Percentiles rank a stretch among this genome's conserved stretches.
Evolutionary conservation across 345 rosid genomes (phyloP).

Genomic region (Toxicodendron radicans): DNA sequence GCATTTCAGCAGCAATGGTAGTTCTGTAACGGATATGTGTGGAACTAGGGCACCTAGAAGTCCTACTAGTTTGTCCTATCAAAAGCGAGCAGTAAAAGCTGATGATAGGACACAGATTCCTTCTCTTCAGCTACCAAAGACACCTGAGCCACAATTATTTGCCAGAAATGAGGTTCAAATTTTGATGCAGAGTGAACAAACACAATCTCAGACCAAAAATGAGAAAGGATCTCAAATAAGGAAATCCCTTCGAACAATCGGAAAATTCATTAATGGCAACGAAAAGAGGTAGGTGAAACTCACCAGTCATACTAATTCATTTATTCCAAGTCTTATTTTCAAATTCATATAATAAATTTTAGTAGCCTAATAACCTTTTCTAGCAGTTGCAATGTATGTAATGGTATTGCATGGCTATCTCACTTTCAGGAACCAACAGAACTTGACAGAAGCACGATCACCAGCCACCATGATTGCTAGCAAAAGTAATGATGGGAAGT

Average conservation of each 20-base stretch:
- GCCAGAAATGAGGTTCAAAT: conserved; percentile 45
- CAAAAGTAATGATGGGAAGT: conserved; percentile 34
- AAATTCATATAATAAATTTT: too few species aligned
- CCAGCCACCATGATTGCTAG: conserved; percentile 30
- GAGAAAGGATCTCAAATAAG: conserved; percentile 77
- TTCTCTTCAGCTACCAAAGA: conserved; percentile 51
- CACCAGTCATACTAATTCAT: background rate
- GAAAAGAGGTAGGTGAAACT: conserved; percentile 63
- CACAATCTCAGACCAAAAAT: conserved; percentile 43
- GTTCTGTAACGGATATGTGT: conserved; percentile 29
- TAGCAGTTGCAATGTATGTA: too few species aligned
- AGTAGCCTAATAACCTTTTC: too few species aligned
- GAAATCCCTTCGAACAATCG: conserved; percentile 81
- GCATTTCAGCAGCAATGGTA: conserved; percentile 26
- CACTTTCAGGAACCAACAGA: conserved; percentile 45
- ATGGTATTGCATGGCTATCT: background rate
- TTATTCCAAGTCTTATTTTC: too few species aligned
- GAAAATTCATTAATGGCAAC: conserved; percentile 78
- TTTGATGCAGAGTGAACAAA: conserved; percentile 34
- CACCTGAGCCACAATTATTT: conserved; percentile 51
- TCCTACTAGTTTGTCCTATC: conserved; percentile 52
- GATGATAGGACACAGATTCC: conserved; percentile 53
- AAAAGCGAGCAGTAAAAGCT: conserved; percentile 36
- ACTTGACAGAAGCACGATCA: conserved; percentile 34
- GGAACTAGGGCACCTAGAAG: conserved; percentile 45